These are phyloP conservation scores for Phytopythium oedochilum DNA, from an alignment of 352 stramenopile genomes.

Conservation along the genomic window DNA sequence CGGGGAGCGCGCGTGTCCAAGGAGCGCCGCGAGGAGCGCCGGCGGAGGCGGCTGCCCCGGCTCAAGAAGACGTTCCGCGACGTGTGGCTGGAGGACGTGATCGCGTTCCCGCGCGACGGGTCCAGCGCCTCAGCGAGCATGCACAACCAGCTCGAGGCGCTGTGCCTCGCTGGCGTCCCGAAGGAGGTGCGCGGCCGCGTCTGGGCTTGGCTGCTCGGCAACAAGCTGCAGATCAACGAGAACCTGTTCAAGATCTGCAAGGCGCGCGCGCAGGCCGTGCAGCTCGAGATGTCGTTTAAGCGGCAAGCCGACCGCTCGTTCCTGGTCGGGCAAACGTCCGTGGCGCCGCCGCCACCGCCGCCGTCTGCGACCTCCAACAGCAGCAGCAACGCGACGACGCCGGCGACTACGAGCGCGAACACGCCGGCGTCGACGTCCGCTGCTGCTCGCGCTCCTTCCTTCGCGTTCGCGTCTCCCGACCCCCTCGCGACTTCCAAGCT, in stretches of 20 bases:
- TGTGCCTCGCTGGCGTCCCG: conserved; percentile 79
- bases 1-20: conserved; percentile 43
- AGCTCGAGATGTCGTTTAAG: conserved; percentile 72
- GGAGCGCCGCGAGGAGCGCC: conserved; percentile 56
- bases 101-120: conserved; percentile 27
- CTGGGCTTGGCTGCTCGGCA: conserved; percentile 79
- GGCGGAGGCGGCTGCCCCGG: conserved; percentile 52
- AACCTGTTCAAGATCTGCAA: conserved; percentile 84
- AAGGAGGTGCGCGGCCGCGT: conserved; percentile 78
- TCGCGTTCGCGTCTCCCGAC: background rate
- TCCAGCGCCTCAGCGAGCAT: background rate
- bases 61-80: conserved; percentile 74
- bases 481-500: background rate
- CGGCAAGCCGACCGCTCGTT: conserved; percentile 41
- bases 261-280: conserved; percentile 58
- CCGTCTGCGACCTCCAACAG: background rate
- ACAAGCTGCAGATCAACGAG: conserved; percentile 82
- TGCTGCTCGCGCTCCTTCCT: too few relatives aligned
- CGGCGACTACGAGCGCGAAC: background rate
- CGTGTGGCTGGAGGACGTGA: conserved; percentile 68
- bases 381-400: background rate
- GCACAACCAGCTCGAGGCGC: conserved; percentile 32
- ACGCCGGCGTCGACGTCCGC: background rate
- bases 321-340: background rate
- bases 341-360: background rate